Conservation (phyloP, 148 eudicot genomes). For the Euryodendron excelsum region DNA sequence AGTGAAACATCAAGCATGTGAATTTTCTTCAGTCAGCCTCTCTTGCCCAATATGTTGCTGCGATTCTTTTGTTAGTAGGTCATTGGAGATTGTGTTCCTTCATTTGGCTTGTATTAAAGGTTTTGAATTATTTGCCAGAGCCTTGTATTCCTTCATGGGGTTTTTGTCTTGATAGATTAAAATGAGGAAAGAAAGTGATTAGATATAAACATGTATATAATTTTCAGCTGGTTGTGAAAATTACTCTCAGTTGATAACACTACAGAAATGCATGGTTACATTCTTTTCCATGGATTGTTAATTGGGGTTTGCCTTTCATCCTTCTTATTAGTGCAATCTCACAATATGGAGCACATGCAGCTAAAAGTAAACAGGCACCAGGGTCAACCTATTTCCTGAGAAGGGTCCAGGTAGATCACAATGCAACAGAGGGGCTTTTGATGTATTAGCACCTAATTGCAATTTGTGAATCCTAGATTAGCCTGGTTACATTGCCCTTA, state of each 20-base stretch:
- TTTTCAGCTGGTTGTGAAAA: not conserved
- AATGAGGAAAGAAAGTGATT: not conserved
- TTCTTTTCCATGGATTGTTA: not conserved
- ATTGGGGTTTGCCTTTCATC: not conserved
- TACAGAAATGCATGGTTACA: not conserved
- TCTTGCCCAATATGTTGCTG: constrained; percentile 9
- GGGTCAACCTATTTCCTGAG: too few species aligned
- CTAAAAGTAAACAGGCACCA: too few species aligned
- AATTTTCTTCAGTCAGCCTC: constrained; percentile 11
- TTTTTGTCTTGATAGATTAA: not conserved
- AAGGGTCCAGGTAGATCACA: too few species aligned
- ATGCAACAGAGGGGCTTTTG: too few species aligned
- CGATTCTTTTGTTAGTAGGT: constrained; percentile 12
- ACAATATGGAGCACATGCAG: not conserved
- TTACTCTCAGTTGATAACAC: not conserved
- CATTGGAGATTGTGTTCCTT: not conserved
- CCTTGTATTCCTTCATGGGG: too few species aligned
- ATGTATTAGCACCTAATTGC: not conserved
- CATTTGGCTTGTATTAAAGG: constrained; percentile 9
- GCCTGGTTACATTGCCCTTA: too few species aligned
- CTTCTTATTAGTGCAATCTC: not conserved
- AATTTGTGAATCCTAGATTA: not conserved
- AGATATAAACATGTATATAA: constrained; percentile 2
- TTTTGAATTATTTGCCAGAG: too few species aligned
- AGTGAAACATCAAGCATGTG: constrained; percentile 35